Conservation (phyloP, 345 rosid genomes). For the Citrus sp. region DNA sequence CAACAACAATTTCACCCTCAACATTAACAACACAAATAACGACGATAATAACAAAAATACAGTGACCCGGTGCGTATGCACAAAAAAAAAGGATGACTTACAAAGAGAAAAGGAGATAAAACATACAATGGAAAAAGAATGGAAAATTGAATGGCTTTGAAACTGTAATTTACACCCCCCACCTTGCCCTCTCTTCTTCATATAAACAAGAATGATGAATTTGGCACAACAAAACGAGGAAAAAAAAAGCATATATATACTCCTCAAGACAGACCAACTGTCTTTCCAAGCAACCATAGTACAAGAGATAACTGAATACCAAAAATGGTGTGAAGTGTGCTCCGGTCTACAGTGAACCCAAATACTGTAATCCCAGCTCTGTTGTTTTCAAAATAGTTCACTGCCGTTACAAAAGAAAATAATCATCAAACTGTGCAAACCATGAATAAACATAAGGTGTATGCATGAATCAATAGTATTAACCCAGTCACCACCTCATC, state of each 20-base stretch:
- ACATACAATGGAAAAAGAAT: neutral
- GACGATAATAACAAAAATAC: neutral
- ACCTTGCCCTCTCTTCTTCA: neutral
- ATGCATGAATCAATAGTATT: neutral
- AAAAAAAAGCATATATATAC: neutral
- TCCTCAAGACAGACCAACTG: constrained; percentile 60
- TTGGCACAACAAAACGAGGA: neutral
- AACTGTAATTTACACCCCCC: neutral
- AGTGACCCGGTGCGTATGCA: neutral
- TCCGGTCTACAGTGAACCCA: constrained; percentile 76
- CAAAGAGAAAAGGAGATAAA: neutral
- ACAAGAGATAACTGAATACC: constrained; percentile 85
- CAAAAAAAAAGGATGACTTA: too few relatives aligned
- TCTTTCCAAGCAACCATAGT: constrained; percentile 88
- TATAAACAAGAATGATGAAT: neutral
- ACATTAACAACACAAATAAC: neutral
- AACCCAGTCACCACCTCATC: neutral
- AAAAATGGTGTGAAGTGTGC: constrained; percentile 78
- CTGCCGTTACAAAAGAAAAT: constrained; percentile 34
- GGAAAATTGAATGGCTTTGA: neutral
- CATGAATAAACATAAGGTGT: neutral
- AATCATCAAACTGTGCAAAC: constrained; percentile 1
- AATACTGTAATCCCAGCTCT: constrained; percentile 82
- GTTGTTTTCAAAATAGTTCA: constrained; percentile 90
- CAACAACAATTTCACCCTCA: neutral